Evolutionary conservation across 1,284 basidiomycete genomes (phyloP).

Genomic region (Volvariella surrecta): DNA sequence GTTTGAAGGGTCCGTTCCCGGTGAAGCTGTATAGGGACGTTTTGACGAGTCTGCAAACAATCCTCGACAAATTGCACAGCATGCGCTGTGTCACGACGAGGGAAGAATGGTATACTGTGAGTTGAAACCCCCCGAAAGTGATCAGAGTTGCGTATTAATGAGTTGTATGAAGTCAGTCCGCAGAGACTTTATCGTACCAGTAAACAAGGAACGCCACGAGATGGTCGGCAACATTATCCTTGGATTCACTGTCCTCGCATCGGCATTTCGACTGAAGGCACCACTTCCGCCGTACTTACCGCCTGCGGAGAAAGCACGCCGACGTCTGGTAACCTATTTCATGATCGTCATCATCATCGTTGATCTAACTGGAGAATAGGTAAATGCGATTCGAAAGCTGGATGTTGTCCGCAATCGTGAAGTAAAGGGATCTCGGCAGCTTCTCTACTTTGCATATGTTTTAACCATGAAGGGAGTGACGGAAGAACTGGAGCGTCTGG

Average conservation of each 20-base stretch:
- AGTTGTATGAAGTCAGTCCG: constrained; percentile 80
- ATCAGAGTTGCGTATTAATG: neutral
- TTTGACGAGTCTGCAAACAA: constrained; percentile 80
- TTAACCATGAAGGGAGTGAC: constrained; percentile 91
- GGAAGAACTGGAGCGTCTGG: constrained; percentile 75
- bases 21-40: constrained; percentile 76
- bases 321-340: constrained; percentile 51
- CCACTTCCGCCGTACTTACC: constrained; percentile 94
- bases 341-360: neutral
- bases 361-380: constrained; percentile 29
- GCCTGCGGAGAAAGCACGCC: constrained; percentile 78
- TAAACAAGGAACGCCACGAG: constrained; percentile 79
- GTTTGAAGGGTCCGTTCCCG: constrained; percentile 91
- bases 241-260: constrained; percentile 83
- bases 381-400: constrained; percentile 73
- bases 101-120: constrained; percentile 82
- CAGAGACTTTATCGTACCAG: constrained; percentile 82
- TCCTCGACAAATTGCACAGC: constrained; percentile 85
- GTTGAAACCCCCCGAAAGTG: constrained; percentile 15
- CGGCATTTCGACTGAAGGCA: constrained; percentile 82
- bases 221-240: constrained; percentile 94
- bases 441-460: constrained; percentile 92
- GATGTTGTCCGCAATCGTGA: constrained; percentile 78
- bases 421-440: constrained; percentile 68
- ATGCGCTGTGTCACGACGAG: constrained; percentile 94